Percentiles rank a stretch among this genome's conserved stretches.
These are phyloP conservation scores for Carex pumila DNA, from an alignment of 176 grass and related monocot genomes.

Conservation along the genomic window DNA sequence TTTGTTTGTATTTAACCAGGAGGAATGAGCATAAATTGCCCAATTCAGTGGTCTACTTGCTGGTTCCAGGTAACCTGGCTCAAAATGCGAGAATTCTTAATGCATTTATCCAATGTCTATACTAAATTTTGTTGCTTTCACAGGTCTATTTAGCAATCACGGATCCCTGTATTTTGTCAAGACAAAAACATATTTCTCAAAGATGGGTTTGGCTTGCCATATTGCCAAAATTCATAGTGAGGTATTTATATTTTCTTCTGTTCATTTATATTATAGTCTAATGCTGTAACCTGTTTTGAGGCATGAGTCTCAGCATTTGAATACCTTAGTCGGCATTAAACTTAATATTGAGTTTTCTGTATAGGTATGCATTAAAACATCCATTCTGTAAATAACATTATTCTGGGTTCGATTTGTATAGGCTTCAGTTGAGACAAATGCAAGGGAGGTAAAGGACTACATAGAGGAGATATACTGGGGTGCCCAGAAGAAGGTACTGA, in stretches of 20 bases:
- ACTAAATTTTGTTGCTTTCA: slow-evolving; percentile 16
- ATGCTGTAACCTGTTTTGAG: neutral
- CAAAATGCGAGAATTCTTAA: neutral
- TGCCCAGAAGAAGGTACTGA: slow-evolving; percentile 65
- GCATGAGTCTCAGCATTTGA: neutral
- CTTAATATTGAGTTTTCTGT: neutral
- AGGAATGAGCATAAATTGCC: slow-evolving; percentile 84
- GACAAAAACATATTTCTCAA: slow-evolving; percentile 83
- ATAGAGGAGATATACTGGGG: slow-evolving; percentile 95
- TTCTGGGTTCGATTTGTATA: slow-evolving; percentile 11
- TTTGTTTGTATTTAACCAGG: slow-evolving; percentile 26
- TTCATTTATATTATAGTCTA: neutral
- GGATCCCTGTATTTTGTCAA: slow-evolving; percentile 92
- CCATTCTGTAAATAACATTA: neutral
- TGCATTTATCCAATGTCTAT: slow-evolving; percentile 13
- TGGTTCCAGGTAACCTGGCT: slow-evolving; percentile 61
- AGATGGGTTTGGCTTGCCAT: slow-evolving; percentile 86
- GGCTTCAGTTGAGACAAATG: slow-evolving; percentile 83
- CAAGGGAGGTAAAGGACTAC: slow-evolving; percentile 77
- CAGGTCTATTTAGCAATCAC: slow-evolving; percentile 90
- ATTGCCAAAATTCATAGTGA: slow-evolving; percentile 94
- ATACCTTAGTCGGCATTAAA: neutral
- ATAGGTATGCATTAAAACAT: neutral
- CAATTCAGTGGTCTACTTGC: slow-evolving; percentile 80
- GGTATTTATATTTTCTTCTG: slow-evolving; percentile 33